Percentiles rank a stretch among this genome's conserved stretches.
phyloP scores from a whole-genome alignment of 176 grass and related monocot genomes.

The Oropetium thomaeum region DNA sequence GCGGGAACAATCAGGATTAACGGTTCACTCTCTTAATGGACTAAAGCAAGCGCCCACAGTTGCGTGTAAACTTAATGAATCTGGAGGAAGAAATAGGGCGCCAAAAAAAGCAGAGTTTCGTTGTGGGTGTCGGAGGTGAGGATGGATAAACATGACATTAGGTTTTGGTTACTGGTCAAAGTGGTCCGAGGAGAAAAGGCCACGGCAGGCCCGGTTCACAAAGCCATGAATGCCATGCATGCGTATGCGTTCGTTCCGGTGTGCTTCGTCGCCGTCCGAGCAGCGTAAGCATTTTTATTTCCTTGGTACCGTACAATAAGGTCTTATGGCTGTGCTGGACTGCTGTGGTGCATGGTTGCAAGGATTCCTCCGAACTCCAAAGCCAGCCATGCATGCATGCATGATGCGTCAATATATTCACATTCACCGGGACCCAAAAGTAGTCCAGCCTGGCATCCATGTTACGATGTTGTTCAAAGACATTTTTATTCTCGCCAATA shows the following conservation, averaged over 20 bases:
- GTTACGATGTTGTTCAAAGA: not conserved
- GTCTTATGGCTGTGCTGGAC: no score
- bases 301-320: no score
- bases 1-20: no score
- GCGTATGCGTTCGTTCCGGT: not conserved
- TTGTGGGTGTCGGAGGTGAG: no score
- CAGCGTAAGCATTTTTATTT: not conserved
- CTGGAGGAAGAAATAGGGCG: not conserved
- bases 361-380: not conserved
- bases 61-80: no score
- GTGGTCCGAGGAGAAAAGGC: conserved; percentile 7
- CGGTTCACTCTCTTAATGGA: no score
- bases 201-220: not conserved
- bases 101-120: no score
- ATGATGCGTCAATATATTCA: no score
- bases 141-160: not conserved
- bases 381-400: not conserved
- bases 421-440: not conserved
- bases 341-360: no score
- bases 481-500: no score
- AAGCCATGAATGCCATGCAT: not conserved
- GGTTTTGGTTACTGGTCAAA: not conserved
- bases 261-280: not conserved
- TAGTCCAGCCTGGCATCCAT: not conserved
- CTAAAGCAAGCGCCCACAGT: no score